Evolutionary conservation across 345 rosid genomes (phyloP).

Genomic region (Linum lewisii): DNA sequence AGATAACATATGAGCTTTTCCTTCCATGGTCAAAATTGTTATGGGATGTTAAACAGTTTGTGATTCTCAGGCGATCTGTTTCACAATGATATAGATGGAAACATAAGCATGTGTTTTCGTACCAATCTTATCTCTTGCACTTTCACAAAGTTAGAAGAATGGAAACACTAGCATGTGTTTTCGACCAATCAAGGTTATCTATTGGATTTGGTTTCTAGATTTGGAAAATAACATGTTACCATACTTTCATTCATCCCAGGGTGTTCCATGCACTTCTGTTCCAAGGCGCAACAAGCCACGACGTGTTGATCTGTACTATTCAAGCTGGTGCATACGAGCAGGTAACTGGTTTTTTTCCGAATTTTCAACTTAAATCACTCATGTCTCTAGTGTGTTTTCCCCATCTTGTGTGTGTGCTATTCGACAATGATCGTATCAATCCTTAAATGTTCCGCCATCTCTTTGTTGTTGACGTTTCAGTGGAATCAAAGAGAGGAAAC

Average conservation of each 20-base stretch:
- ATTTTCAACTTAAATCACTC: neutral
- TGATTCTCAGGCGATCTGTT: neutral
- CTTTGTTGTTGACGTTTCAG: slow-evolving; percentile 33
- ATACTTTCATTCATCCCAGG: slow-evolving; percentile 29
- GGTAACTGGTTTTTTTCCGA: slow-evolving; percentile 35
- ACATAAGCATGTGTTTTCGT: too few relatives aligned
- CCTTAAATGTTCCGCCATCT: slow-evolving; percentile 8
- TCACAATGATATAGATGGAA: neutral
- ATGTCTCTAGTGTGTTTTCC: too few relatives aligned
- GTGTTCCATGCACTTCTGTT: slow-evolving; percentile 57
- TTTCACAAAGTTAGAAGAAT: too few relatives aligned
- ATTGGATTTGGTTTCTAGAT: neutral
- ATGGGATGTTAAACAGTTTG: too few relatives aligned
- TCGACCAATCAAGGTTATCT: neutral
- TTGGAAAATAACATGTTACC: neutral
- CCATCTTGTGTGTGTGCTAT: neutral
- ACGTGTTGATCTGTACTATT: slow-evolving; percentile 86
- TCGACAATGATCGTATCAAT: neutral
- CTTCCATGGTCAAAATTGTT: neutral
- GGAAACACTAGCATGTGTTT: too few relatives aligned
- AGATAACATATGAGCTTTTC: neutral
- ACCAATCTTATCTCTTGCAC: too few relatives aligned
- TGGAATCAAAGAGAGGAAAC: slow-evolving; percentile 78
- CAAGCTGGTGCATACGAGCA: slow-evolving; percentile 93
- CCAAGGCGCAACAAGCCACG: slow-evolving; percentile 69